Evolutionary conservation across 768 basidiomycete species (phyloP).

Genomic region (Dentipellis fragilis): DNA sequence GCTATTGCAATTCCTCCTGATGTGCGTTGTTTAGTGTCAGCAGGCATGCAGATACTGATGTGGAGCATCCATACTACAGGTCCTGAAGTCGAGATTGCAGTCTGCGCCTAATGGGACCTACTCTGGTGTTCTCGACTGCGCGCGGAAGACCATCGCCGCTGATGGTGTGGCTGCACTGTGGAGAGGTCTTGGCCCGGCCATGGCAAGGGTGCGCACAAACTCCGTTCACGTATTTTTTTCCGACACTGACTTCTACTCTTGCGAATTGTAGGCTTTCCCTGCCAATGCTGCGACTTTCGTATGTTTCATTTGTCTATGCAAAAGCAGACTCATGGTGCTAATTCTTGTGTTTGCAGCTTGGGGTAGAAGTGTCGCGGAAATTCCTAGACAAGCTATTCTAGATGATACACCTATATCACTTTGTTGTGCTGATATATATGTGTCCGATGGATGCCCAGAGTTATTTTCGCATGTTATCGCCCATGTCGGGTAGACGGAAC

Average conservation of each 20-base stretch:
- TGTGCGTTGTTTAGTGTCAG: slow-evolving; percentile 37
- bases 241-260: not conserved
- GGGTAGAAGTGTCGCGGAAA: slow-evolving; percentile 86
- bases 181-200: slow-evolving; percentile 97
- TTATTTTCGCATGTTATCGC: too few relatives aligned
- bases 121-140: slow-evolving; percentile 86
- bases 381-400: slow-evolving; percentile 50
- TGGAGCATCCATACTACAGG: slow-evolving; percentile 33
- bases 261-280: slow-evolving; percentile 67
- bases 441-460: too few relatives aligned
- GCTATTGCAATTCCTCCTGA: slow-evolving; percentile 94
- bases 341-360: slow-evolving; percentile 46
- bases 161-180: slow-evolving; percentile 86
- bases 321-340: not conserved
- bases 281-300: slow-evolving; percentile 95
- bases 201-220: slow-evolving; percentile 64
- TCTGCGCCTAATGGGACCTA: slow-evolving; percentile 98
- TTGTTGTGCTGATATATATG: too few relatives aligned
- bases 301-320: slow-evolving; percentile 14
- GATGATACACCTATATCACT: too few relatives aligned
- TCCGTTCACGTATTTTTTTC: not conserved
- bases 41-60: not conserved
- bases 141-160: slow-evolving; percentile 79
- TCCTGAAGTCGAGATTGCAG: slow-evolving; percentile 91
- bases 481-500: not conserved